phyloP scores from a whole-genome alignment of 441 rosid genomes.

The Aleurites moluccanus region DNA sequence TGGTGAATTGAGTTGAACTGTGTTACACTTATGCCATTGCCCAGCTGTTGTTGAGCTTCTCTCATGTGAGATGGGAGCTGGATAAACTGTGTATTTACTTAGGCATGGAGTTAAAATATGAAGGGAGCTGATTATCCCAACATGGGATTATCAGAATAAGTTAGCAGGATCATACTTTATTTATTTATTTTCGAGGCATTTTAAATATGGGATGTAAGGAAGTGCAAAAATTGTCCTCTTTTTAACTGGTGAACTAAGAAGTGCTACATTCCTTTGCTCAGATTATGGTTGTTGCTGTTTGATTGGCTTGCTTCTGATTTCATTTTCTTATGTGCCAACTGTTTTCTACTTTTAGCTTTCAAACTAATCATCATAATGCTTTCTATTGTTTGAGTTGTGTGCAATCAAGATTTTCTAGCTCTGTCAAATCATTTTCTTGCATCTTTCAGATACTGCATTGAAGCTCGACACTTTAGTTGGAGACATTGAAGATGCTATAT shows the following conservation, averaged over 20 bases:
- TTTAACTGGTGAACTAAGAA: not conserved
- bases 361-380: not conserved
- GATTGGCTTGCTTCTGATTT: not conserved
- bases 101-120: not conserved
- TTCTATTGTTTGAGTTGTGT: not conserved
- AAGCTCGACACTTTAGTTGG: slow-evolving; percentile 82
- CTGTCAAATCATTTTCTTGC: slow-evolving; percentile 18
- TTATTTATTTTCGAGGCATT: not conserved
- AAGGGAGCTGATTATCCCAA: not conserved
- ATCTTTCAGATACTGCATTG: slow-evolving; percentile 74
- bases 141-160: not conserved
- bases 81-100: not conserved
- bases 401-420: not conserved
- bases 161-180: not conserved
- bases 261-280: not conserved
- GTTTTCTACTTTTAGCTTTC: not conserved
- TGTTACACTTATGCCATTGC: no score
- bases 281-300: not conserved
- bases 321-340: not conserved
- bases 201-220: not conserved
- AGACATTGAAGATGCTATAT: slow-evolving; percentile 88
- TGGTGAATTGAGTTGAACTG: no score
- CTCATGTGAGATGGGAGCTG: not conserved
- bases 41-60: not conserved
- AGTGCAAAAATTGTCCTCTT: not conserved